Base-by-base conservation (phyloP, 179 eudicot species). In the Carnegiea gigantea region DNA sequence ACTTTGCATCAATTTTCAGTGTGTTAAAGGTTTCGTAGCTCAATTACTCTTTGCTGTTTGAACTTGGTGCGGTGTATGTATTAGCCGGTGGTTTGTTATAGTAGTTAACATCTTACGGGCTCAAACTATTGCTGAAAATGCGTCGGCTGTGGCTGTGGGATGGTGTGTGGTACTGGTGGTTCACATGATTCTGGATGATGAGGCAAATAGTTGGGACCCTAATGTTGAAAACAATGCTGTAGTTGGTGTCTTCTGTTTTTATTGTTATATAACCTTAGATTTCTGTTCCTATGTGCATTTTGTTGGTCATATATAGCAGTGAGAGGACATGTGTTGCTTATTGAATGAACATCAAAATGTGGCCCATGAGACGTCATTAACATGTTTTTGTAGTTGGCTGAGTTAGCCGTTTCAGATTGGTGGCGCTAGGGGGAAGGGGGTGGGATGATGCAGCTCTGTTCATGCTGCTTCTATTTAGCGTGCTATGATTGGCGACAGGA, bases 161-260 rank as follows among this genome's bases (percentile, higher is more conserved):
- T 20, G 13, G 9, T 33, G 24, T 44, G 24, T 36, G 40, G 44
- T 49, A 38, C 11, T 46, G 53, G 15, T 57, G 62, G n/a, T 57
- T 51, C 62, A 73, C 73, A 60, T 80, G 48, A 17, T 79, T 40
- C 43, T n/a, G 13, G 60, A 51, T 51, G 57, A 11, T 12, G n/a
- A 36, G 43, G 82, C 54, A 6, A 18, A 43, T 9, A 30, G 38
- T 51, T 26, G 43, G 44, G 21, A 33, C 14, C 20, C 18, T 51
- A 13, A 7, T 53, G 23, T 24, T 23, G 15, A 18, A 23, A 60
- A 24, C 0, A n/a, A 1, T 10, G 38, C 51, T 5, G 15, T 6
- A n/a, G 64, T 26, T 21, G 6, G 21, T 65, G 1, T 1, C 23
- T 30, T 17, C 15, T 79, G 24, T 44, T 18, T 23, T 72, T 54